Conservation (phyloP, 75 land plant species). For the Pinus taeda region DNA sequence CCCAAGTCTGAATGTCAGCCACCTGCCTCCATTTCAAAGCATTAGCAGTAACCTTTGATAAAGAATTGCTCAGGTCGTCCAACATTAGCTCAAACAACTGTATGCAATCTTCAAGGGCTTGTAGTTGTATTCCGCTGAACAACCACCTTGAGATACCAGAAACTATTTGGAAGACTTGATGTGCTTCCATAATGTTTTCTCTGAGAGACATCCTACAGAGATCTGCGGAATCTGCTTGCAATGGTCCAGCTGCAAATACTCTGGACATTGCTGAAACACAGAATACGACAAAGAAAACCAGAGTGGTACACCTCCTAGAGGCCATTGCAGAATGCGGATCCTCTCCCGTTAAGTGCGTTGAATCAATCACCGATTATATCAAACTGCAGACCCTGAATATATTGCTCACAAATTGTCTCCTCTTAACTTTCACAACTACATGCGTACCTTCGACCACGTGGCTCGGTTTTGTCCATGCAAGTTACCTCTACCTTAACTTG, state of each 20-base stretch:
- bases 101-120: constrained; percentile 55
- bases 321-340: background rate
- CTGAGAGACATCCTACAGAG: background rate
- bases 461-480: too few species aligned
- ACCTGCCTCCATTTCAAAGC: constrained; percentile 3
- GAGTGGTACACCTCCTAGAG: background rate
- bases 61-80: constrained; percentile 16
- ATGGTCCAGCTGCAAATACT: background rate
- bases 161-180: background rate
- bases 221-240: background rate
- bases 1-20: constrained; percentile 10
- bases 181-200: background rate
- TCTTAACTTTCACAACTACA: too few species aligned
- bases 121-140: background rate
- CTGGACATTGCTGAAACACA: background rate
- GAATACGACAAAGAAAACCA: background rate
- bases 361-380: too few species aligned
- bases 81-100: constrained; percentile 43
- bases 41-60: constrained; percentile 17
- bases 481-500: too few species aligned
- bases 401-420: too few species aligned
- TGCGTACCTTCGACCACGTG: too few species aligned
- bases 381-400: too few species aligned
- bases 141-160: background rate
- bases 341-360: too few species aligned